A percentile compares a stretch with the other conserved stretches of the same genome.
These are phyloP conservation scores for Penicillium paradoxum DNA, from an alignment of 495 filamentous ascomycete genomes.

Conservation along the genomic window DNA sequence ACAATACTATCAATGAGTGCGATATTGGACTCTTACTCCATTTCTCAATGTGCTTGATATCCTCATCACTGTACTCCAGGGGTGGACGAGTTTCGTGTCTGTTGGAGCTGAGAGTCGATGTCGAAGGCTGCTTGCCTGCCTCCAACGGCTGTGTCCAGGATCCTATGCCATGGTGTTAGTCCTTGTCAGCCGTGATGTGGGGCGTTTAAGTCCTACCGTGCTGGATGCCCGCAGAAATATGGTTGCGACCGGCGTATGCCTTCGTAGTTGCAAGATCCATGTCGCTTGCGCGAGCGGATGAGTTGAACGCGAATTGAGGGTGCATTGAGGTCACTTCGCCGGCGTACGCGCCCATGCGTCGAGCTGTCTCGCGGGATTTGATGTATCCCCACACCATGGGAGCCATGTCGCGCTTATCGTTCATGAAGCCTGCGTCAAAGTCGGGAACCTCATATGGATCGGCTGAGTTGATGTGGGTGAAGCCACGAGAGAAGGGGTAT, in stretches of 20 bases:
- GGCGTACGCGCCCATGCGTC: constrained; percentile 71
- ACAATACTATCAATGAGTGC: background rate
- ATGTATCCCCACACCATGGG: constrained; percentile 86
- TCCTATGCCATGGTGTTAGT: constrained; percentile 15
- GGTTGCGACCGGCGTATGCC: constrained; percentile 66
- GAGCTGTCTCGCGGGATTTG: constrained; percentile 76
- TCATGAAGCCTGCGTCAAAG: constrained; percentile 85
- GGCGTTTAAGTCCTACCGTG: constrained; percentile 31
- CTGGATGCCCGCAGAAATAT: constrained; percentile 67
- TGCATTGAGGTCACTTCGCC: constrained; percentile 68
- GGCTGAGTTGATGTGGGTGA: constrained; percentile 63
- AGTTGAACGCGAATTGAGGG: constrained; percentile 61
- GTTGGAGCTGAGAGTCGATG: constrained; percentile 46
- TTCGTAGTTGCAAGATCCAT: constrained; percentile 72
- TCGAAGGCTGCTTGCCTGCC: constrained; percentile 43
- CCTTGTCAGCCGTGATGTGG: background rate
- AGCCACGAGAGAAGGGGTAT: constrained; percentile 76
- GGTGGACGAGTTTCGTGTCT: constrained; percentile 53
- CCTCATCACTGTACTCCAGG: constrained; percentile 60
- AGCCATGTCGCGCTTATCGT: constrained; percentile 75
- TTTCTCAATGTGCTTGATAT: constrained; percentile 67
- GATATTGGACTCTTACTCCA: constrained; percentile 51
- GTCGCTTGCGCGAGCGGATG: constrained; percentile 61
- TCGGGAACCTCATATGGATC: constrained; percentile 71
- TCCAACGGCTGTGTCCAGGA: constrained; percentile 43